Conservation (phyloP, 1,284 basidiomycete genomes). For the Termitomyces sp. region DNA sequence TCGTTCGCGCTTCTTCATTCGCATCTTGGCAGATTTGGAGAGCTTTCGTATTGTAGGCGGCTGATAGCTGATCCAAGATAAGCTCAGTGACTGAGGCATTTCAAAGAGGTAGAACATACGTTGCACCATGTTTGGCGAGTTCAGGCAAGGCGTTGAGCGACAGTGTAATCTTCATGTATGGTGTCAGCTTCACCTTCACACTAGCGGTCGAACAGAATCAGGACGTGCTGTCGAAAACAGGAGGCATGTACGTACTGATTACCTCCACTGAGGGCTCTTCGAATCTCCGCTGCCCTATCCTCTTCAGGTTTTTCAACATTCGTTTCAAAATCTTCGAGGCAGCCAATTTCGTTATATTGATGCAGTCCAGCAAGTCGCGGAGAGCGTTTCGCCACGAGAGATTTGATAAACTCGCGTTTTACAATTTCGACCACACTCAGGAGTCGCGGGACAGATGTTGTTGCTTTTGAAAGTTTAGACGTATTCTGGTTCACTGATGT, state of each 20-base stretch:
- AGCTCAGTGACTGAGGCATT: background rate
- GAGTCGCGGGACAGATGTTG: constrained; percentile 56
- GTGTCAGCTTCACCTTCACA: constrained; percentile 56
- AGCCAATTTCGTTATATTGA: constrained; percentile 76
- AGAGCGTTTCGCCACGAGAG: constrained; percentile 34
- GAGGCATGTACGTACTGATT: constrained; percentile 50
- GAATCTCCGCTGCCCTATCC: constrained; percentile 30
- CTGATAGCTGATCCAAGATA: constrained; percentile 46
- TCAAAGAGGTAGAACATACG: constrained; percentile 37
- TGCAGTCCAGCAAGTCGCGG: constrained; percentile 52
- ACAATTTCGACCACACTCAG: constrained; percentile 80
- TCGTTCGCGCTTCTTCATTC: constrained; percentile 44
- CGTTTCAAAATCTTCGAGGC: constrained; percentile 40
- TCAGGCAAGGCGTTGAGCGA: constrained; percentile 45
- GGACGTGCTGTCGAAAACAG: background rate
- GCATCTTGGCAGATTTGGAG: constrained; percentile 53
- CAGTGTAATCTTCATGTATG: constrained; percentile 74
- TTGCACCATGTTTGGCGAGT: constrained; percentile 36
- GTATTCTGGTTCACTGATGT: background rate
- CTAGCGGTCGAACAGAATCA: constrained; percentile 29
- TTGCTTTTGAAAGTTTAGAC: constrained; percentile 19
- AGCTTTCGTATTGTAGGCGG: constrained; percentile 45
- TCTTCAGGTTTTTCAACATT: constrained; percentile 18
- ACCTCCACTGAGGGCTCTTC: constrained; percentile 40
- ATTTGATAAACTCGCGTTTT: constrained; percentile 72